Evolutionary conservation across 2,329 filamentous ascomycete species (phyloP), one percentile per base, ranked within the genome.

Genomic region (Beauveria scarabaeidicola): DNA sequence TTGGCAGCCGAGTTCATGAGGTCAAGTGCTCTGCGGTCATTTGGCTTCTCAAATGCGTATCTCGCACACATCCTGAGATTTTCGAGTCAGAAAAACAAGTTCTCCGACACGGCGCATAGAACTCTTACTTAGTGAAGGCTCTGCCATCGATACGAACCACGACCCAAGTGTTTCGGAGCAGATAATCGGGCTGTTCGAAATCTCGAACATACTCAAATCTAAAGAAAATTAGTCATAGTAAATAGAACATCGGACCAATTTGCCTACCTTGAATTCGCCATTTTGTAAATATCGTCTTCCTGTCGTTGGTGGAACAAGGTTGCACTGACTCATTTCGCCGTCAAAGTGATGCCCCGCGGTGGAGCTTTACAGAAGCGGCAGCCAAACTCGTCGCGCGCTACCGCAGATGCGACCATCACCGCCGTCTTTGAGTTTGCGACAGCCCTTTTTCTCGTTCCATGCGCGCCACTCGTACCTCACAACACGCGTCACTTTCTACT

Each of bases 1-100:
- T 85, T 83, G n/a, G 94, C 94, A 2, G 91, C 91, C 1, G 85
- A 85, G 69, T 99, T 99, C 93, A 99, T 97, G 65, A 99, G 85
- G 72, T 95, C 84, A 13, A 97, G 77, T 0, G 92, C 94, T 64
- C 90, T 83, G 44, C 81, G 81, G 73, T 99, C 94, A 74, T 97
- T 99, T 43, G 94, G 94, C 74, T 97, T 99, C 66, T 86, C 80
- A 69, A 97, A 97, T 23, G 77, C 77, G 75, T 97, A 94, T 72
- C 88, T 90, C 63, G 84, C 81, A 62, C 90, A 92, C 66, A 97
- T 85, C 69, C 90, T 95, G 63, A 51, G 2, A 21, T 17, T 11
- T 25, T 3, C 4, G 21, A 17, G 19, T 61, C 59, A 54, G 46
- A 3, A 29, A 25, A 6, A 46, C 5, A 15, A 17, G 8, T 46